Evolutionary conservation across 805 yeast species (phyloP), one percentile per base, ranked within the genome.

Genomic region (Candida nemodendra): DNA sequence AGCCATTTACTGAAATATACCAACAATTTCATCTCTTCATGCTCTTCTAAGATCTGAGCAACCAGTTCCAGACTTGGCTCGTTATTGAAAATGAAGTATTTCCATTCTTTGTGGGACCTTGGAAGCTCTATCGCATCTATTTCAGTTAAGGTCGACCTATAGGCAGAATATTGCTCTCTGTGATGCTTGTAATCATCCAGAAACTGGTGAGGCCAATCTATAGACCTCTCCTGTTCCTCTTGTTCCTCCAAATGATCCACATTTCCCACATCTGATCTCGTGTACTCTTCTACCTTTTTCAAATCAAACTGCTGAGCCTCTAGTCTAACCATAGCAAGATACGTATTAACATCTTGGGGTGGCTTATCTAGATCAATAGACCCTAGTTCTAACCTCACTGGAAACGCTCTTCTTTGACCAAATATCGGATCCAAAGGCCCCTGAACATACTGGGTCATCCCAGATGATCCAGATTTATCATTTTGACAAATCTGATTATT

Each of bases 1-100:
- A 66, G 47, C 78, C 78, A 74, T 38, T 64, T 62, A 8, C 65
- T 59, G 32, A 58, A 60, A 48, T 71, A 71, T n/a, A 65, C 66
- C 7, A 68, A 37, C 30, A 72, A 50, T 31, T 66, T 59, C 30
- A 71, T 50, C 14, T 56, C 51, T 28, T 57, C 55, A 4, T 45
- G 49, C 28, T 68, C 71, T 30, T 61, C 66, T n/a, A 72, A 36
- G 2, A 61, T 41, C 30, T 54, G 57, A 2, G 54, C 53, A 15
- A 69, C 30, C 9, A 61, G 39, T 5, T 48, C 55, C 5, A 43
- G 34, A 9, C 59, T 51, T 4, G 76, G 74, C 7, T 47, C 45
- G 14, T 60, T 56, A 13, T 59, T 51, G 36, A 61, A 56, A 2
- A 71, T 51, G 38, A 61, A 65, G 7, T 49, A 48, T 39, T 70